Evolutionary conservation across 257 asterid species (phyloP).

Genomic region (Capsicum rhomboideum): DNA sequence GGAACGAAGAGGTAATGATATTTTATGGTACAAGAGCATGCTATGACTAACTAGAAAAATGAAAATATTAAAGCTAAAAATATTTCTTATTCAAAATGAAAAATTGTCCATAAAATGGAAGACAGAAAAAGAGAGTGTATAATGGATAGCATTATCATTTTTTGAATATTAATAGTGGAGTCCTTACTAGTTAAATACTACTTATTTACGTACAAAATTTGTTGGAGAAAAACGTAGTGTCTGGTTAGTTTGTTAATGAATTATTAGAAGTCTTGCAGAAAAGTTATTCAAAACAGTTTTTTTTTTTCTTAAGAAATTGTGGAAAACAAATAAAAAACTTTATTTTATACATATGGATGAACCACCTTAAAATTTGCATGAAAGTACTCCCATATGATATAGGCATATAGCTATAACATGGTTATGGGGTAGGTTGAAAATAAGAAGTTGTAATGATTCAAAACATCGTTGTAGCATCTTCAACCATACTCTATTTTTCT

Average conservation of each 20-base stretch:
- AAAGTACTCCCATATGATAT: background rate
- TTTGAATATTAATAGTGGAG: no score
- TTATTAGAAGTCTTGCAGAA: background rate
- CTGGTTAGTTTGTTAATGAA: no score
- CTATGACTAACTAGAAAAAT: background rate
- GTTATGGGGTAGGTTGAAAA: background rate
- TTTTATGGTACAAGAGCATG: background rate
- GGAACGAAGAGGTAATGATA: background rate
- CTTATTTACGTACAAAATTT: no score
- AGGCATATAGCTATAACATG: background rate
- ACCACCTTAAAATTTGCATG: background rate
- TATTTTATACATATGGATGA: background rate
- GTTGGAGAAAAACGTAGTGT: no score
- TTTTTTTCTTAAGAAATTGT: background rate
- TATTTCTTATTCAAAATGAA: background rate
- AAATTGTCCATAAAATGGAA: background rate
- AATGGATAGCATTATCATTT: background rate
- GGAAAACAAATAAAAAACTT: background rate
- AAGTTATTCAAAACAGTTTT: background rate
- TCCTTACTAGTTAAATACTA: no score
- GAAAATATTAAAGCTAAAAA: background rate
- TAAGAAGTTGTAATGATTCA: background rate
- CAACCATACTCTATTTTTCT: no score
- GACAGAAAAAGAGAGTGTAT: background rate
- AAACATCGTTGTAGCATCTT: no score